Percentiles rank a stretch among this genome's conserved stretches.
Conservation (phyloP, 176 grass and related monocot genomes). For the Calamus simplicifolius region DNA sequence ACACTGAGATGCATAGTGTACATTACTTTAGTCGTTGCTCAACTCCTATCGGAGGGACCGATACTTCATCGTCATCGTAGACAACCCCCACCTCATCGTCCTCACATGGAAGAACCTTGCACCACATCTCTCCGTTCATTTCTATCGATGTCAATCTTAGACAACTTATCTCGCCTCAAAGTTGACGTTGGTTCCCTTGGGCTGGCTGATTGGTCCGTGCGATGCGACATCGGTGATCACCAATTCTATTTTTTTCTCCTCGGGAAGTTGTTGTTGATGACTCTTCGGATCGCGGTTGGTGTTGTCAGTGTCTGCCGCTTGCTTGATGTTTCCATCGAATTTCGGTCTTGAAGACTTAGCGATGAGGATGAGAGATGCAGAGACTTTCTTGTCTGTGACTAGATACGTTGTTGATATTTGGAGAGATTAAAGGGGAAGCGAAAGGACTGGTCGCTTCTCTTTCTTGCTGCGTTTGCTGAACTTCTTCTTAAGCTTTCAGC, state of each 20-base stretch:
- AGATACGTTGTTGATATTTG: no score
- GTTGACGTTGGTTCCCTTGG: constrained; percentile 10
- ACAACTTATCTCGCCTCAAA: constrained; percentile 15
- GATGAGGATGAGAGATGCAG: constrained; percentile 30
- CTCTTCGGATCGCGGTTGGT: not conserved
- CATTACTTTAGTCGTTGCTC: no score
- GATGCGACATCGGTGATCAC: constrained; percentile 36
- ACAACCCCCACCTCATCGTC: constrained; percentile 2
- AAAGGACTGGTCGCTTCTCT: no score
- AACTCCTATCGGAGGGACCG: constrained; percentile 3
- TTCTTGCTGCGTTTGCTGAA: no score
- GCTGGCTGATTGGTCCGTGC: constrained; percentile 34
- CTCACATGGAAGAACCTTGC: constrained; percentile 25
- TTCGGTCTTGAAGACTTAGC: constrained; percentile 2
- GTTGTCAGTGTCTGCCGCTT: not conserved
- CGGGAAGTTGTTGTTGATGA: not conserved
- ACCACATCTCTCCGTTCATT: constrained; percentile 16
- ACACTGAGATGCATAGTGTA: no score
- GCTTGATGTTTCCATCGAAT: not conserved
- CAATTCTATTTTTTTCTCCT: not conserved
- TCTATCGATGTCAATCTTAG: constrained; percentile 31
- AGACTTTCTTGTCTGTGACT: not conserved
- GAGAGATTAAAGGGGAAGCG: no score
- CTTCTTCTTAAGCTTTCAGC: no score
- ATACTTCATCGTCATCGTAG: constrained; percentile 18